Base-by-base conservation (phyloP, 2,329 filamentous ascomycete species). In the Endocalyx cinctus region DNA sequence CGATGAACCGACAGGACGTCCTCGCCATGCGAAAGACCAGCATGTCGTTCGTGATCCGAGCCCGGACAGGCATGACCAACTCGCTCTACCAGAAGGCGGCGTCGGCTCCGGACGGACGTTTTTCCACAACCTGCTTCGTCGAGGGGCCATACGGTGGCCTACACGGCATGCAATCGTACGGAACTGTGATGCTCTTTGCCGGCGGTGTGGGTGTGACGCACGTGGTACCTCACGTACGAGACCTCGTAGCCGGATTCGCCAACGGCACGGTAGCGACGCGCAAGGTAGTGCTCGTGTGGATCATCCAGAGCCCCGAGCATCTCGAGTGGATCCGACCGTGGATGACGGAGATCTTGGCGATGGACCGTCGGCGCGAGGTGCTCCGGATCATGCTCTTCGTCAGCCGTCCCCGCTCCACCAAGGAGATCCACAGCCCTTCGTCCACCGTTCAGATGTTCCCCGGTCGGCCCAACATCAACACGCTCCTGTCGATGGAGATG, bases 381-480 rank as follows among this genome's bases (percentile, higher is more conserved):
- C 69, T 89, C 34, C 79, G 81, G 45, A 84, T 89, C 57, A 76
- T 87, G 64, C 74, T 89, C 34, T 89, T 88, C 57, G 81, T 89
- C 47, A 86, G 79, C 45, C 69, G 83, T 37, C 84, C 82, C 5
- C 70, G 82, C 25, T 84, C 79, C 29, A 87, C 80, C 28, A 87
- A 87, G 67, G 84, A 88, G 59, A 87, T 88, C 34, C 82, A 87
- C 65, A 84, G 79, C 47, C 84, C 84, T 3, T 83, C 77, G 22
- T 74, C 80, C 1, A 87, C 81, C 13, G 84, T 90, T 10, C 84
- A 88, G 57, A 89, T 89, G 84, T 87, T 87, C 69, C 84, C 84
- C 5, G 84, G 84, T 12, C 71, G 83, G 47, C 83, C 83, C 13
- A 86, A 87, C 55, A 79, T 87, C 33, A 74, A 81, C 43, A 83